Evolutionary conservation across 2,329 filamentous ascomycete species (phyloP).

Genomic region (Aspergillus fructus): DNA sequence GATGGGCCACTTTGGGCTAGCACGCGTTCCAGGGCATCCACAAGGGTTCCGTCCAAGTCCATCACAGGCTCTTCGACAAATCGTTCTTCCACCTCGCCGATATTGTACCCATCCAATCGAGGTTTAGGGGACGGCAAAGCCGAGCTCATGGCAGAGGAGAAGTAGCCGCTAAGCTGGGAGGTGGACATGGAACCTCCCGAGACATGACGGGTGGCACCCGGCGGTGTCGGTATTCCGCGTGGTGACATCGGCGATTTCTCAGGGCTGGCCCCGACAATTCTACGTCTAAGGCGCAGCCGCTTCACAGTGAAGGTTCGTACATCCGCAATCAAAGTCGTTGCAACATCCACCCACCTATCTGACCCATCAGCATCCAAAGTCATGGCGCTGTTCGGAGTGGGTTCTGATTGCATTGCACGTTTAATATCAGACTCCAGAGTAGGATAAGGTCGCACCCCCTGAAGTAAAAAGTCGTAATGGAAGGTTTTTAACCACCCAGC

Average conservation of each 20-base stretch:
- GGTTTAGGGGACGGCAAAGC: slow-evolving; percentile 23
- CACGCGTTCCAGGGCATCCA: slow-evolving; percentile 58
- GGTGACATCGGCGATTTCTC: slow-evolving; percentile 24
- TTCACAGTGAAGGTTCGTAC: slow-evolving; percentile 55
- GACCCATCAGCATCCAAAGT: slow-evolving; percentile 32
- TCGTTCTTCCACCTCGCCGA: slow-evolving; percentile 46
- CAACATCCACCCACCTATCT: slow-evolving; percentile 57
- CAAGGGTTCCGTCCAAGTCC: slow-evolving; percentile 58
- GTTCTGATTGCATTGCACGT: slow-evolving; percentile 56
- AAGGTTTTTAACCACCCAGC: slow-evolving; percentile 58
- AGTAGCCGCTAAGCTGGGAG: slow-evolving; percentile 29
- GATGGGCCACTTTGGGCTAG: slow-evolving; percentile 47
- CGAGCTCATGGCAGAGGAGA: slow-evolving; percentile 22
- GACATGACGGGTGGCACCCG: slow-evolving; percentile 27
- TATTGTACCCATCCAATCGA: slow-evolving; percentile 20
- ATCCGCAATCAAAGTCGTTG: slow-evolving; percentile 58
- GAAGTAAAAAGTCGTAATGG: slow-evolving; percentile 60
- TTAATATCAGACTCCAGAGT: slow-evolving; percentile 55
- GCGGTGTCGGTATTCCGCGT: slow-evolving; percentile 19
- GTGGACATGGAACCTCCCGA: slow-evolving; percentile 22
- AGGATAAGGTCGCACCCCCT: slow-evolving; percentile 57
- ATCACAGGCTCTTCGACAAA: slow-evolving; percentile 56
- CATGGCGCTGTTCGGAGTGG: slow-evolving; percentile 42
- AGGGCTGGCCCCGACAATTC: slow-evolving; percentile 30
- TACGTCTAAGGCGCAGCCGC: slow-evolving; percentile 54